Evolutionary conservation across 2,329 filamentous ascomycete species (phyloP).

Genomic region (Chaetomiaceae sp.): DNA sequence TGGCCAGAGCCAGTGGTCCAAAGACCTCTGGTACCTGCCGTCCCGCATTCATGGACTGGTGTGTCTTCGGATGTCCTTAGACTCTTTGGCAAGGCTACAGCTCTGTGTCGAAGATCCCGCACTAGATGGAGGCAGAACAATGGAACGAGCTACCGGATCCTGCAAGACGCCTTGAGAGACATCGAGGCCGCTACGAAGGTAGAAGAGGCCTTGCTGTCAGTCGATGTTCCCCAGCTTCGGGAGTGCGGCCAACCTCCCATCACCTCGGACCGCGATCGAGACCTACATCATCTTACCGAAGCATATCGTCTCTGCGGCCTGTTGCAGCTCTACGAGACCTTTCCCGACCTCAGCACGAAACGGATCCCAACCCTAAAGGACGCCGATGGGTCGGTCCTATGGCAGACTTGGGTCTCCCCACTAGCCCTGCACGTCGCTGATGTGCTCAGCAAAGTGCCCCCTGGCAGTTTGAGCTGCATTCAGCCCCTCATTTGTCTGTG

Average conservation of each 20-base stretch:
- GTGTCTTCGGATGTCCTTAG: slow-evolving; percentile 24
- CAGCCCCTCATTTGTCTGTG: slow-evolving; percentile 28
- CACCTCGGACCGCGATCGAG: background rate
- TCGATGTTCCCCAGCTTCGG: slow-evolving; percentile 12
- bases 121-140: slow-evolving; percentile 25
- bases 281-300: slow-evolving; percentile 23
- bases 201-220: slow-evolving; percentile 22
- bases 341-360: slow-evolving; percentile 25
- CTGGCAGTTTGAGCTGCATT: slow-evolving; percentile 25
- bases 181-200: slow-evolving; percentile 25
- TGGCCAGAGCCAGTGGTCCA: slow-evolving; percentile 23
- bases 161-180: slow-evolving; percentile 25
- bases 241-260: background rate
- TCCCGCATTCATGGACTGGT: slow-evolving; percentile 26
- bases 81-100: slow-evolving; percentile 27
- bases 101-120: slow-evolving; percentile 26
- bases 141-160: slow-evolving; percentile 22
- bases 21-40: slow-evolving; percentile 9
- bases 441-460: slow-evolving; percentile 22
- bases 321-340: slow-evolving; percentile 28
- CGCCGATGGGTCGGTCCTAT: slow-evolving; percentile 17
- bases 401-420: slow-evolving; percentile 23
- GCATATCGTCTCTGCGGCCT: slow-evolving; percentile 28
- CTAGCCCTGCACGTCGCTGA: slow-evolving; percentile 25
- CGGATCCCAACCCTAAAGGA: slow-evolving; percentile 21